Evolutionary conservation across 768 basidiomycete genomes (phyloP).

Genomic region (Terana coerulea): DNA sequence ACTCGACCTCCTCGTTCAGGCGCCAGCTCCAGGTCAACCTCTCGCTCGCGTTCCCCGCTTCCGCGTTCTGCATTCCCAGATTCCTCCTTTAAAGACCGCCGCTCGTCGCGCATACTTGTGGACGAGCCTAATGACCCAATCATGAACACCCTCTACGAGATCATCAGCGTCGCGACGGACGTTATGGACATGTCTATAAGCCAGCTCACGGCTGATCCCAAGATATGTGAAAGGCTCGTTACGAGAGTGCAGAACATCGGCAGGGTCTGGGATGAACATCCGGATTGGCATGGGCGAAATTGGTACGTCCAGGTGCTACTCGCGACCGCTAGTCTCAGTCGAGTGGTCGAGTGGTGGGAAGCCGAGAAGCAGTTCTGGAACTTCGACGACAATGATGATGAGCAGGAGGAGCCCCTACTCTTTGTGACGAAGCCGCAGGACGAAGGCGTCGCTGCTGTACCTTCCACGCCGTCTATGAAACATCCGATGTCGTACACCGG

Average conservation of each 20-base stretch:
- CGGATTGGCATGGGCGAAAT: constrained; percentile 95
- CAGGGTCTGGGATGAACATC: constrained; percentile 95
- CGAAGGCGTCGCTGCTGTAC: constrained; percentile 41
- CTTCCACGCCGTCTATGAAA: constrained; percentile 35
- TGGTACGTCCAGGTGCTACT: constrained; percentile 98
- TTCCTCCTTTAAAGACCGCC: constrained; percentile 56
- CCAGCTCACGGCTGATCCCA: constrained; percentile 82
- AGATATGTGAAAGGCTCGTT: constrained; percentile 81
- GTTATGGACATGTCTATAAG: constrained; percentile 86
- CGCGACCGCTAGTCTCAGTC: constrained; percentile 91
- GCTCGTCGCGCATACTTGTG: constrained; percentile 77
- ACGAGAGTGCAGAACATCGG: constrained; percentile 90
- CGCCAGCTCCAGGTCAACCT: constrained; percentile 89
- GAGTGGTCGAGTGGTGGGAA: constrained; percentile 99
- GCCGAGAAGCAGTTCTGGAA: constrained; percentile 99
- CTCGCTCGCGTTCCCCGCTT: constrained; percentile 90
- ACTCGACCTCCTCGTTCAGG: constrained; percentile 63
- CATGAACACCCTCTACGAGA: constrained; percentile 84
- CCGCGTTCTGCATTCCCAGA: constrained; percentile 67
- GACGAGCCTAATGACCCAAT: constrained; percentile 88
- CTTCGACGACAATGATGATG: constrained; percentile 89
- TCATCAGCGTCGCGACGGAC: constrained; percentile 92
- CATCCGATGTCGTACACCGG: constrained; percentile 35
- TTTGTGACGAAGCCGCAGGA: constrained; percentile 92
- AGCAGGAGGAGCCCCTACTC: constrained; percentile 85